Evolutionary conservation across 495 filamentous ascomycete genomes (phyloP).

Genomic region (Trichoderma parareesei): DNA sequence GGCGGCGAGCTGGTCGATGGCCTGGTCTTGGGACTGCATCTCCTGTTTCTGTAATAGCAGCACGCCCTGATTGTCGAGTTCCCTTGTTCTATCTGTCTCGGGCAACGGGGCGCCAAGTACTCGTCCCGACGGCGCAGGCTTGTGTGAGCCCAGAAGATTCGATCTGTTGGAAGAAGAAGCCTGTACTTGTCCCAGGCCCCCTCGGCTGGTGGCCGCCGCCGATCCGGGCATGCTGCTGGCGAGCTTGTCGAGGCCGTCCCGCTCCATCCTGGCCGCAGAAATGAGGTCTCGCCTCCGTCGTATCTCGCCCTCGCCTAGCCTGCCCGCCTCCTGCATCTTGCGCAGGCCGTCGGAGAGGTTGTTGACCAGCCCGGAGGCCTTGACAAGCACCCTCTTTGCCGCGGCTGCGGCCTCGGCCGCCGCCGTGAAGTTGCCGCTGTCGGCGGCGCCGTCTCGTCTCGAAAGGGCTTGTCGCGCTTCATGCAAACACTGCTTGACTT

Average conservation of each 20-base stretch:
- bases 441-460: constrained; percentile 61
- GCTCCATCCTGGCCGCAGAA: constrained; percentile 68
- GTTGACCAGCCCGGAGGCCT: constrained; percentile 58
- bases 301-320: constrained; percentile 79
- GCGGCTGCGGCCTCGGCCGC: constrained; percentile 61
- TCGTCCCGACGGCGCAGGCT: constrained; percentile 23
- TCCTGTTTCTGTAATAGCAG: constrained; percentile 74
- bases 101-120: constrained; percentile 69
- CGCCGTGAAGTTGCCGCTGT: constrained; percentile 50
- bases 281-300: constrained; percentile 73
- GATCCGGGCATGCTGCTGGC: constrained; percentile 58
- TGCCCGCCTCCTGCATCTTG: constrained; percentile 32
- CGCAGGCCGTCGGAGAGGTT: constrained; percentile 66
- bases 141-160: constrained; percentile 23
- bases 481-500: constrained; percentile 75
- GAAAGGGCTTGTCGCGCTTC: constrained; percentile 71
- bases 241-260: constrained; percentile 77
- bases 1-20: constrained; percentile 65
- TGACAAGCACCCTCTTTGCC: constrained; percentile 75
- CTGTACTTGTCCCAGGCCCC: constrained; percentile 18
- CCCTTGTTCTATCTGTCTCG: constrained; percentile 81
- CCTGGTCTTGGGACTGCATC: constrained; percentile 79
- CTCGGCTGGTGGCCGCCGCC: constrained; percentile 16
- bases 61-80: constrained; percentile 85
- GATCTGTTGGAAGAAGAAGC: constrained; percentile 24